Base-by-base conservation (phyloP, 148 eudicot species). In the Persicaria tinctoria region DNA sequence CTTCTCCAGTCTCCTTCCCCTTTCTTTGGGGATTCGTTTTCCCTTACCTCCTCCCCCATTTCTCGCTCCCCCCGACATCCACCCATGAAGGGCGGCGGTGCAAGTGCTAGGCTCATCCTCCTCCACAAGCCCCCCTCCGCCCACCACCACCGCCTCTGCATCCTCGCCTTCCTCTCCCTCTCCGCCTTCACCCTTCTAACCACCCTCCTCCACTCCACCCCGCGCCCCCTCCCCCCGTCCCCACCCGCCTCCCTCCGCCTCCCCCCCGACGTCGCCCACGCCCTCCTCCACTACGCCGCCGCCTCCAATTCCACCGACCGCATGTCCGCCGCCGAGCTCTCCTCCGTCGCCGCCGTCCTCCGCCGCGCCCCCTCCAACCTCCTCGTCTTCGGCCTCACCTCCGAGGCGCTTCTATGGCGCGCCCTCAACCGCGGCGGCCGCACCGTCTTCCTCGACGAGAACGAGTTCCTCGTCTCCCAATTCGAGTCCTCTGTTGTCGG, bases 341-440 rank as follows among this genome's bases (percentile, higher is more conserved):
- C 32, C 14, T 48, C 74, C 5, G 4, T 71, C 55, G 74, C 73
- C 5, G 20, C 45, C n/a, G 6, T 63, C 8, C 47, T 71, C 23
- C 78, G 46, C 73, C 64, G 8, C 63, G 49, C 27, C 14, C 87
- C 90, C 14, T 88, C 84, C 75, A 27, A 91, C 82, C 91, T 94
- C 8, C 68, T 94, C 14, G 14, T 71, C 7, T 94, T 94, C 79
- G 98, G 98, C 11, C 80, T 94, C 48, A 87, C 89, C 46, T 90
- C 89, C 70, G 98, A 94, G 44, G 85, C 97, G 70, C 89, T 92
- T 49, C 89, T 94, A 20, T 94, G 97, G 97, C 63, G 73, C 1
- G 71, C 92, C 12, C 86, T 93, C 16, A 93, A 93, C 85, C 74
- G 45, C 76, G 66, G 60, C 45, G 94, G 97, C 6, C 84, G 89